Evolutionary conservation across 2,329 filamentous ascomycete species (phyloP).

Genomic region (Aaosphaeria arxii): DNA sequence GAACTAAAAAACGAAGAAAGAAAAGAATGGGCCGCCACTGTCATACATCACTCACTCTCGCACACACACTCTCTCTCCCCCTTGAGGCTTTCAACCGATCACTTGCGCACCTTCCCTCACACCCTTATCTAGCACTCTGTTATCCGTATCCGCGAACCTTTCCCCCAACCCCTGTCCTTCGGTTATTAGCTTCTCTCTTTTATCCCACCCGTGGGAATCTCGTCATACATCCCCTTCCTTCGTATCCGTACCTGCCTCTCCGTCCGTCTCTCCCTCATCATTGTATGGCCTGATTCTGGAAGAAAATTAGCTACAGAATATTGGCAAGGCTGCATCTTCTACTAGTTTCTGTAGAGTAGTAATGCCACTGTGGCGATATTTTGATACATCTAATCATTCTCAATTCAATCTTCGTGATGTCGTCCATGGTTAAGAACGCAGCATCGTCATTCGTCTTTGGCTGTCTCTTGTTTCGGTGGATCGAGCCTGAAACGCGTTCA

Average conservation of each 20-base stretch:
- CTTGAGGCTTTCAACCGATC: not conserved
- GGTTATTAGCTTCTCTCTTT: not conserved
- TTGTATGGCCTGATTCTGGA: not conserved
- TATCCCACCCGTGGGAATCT: slow-evolving; percentile 1
- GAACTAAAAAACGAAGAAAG: slow-evolving; percentile 11
- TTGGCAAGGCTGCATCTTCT: slow-evolving; percentile 11
- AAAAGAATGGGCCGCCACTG: slow-evolving; percentile 1
- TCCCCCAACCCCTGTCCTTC: not conserved
- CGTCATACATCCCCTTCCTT: not conserved
- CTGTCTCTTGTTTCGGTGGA: no score
- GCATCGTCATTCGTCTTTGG: no score
- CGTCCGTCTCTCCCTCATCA: not conserved
- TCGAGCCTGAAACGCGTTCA: no score
- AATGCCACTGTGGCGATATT: slow-evolving; percentile 8
- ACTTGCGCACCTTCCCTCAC: not conserved
- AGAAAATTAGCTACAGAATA: slow-evolving; percentile 8
- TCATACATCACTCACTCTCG: not conserved
- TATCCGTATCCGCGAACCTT: not conserved
- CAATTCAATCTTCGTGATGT: no score
- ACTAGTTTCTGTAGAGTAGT: slow-evolving; percentile 17
- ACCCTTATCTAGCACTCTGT: not conserved
- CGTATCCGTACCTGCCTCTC: not conserved
- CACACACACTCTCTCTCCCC: slow-evolving; percentile 6
- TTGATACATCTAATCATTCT: not conserved
- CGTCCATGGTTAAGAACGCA: no score